These are phyloP conservation scores for Solanum appendiculatum DNA, from an alignment of 257 asterid species.

Conservation along the genomic window DNA sequence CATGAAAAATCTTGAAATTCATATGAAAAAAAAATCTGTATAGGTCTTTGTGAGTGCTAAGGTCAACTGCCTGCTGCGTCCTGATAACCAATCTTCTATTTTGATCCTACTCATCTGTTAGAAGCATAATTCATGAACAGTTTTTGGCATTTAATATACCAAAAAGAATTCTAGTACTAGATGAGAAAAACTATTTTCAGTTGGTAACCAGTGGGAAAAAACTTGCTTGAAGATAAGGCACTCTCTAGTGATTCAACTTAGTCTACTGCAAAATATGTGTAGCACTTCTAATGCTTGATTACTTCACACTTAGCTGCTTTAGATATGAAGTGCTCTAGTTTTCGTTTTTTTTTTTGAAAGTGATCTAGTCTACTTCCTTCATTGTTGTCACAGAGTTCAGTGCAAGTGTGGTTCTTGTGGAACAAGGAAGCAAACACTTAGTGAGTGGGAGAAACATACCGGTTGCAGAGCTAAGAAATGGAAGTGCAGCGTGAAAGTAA, in stretches of 20 bases:
- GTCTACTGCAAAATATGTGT: not conserved
- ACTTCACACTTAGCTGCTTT: not conserved
- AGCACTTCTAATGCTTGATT: not conserved
- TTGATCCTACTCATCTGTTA: not conserved
- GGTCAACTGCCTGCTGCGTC: not conserved
- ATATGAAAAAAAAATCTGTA: not conserved
- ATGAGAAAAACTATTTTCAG: not conserved
- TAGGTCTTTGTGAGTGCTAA: not conserved
- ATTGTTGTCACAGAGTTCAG: conserved; percentile 60
- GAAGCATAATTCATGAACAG: not conserved
- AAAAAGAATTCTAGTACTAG: not conserved
- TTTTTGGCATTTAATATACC: not conserved
- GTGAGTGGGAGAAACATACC: conserved; percentile 95
- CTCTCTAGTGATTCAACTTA: not conserved
- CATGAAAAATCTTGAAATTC: not conserved
- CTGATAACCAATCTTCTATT: not conserved
- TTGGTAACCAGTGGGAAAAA: not conserved
- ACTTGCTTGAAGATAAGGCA: not conserved
- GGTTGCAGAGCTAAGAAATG: conserved; percentile 98
- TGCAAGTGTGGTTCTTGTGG: conserved; percentile 88
- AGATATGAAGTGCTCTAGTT: not conserved
- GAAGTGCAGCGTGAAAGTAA: conserved; percentile 91
- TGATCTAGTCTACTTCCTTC: not conserved
- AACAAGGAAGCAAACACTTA: conserved; percentile 49
- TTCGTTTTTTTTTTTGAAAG: not conserved